Conservation (phyloP, 1,139 yeast species). For the Blastobotrys malaysiensis region DNA sequence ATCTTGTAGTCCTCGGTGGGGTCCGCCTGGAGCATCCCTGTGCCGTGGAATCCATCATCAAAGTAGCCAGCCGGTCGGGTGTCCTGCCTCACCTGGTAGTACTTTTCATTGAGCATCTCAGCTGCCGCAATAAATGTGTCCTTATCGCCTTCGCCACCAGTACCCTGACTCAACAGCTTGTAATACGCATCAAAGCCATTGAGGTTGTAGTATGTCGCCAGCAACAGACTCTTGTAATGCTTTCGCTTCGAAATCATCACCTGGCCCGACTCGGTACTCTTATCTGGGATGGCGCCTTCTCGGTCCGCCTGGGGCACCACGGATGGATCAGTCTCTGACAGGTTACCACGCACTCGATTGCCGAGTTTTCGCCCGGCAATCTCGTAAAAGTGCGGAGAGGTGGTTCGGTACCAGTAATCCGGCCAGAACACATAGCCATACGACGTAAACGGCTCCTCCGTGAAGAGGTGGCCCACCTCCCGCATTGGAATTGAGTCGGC, state of each 20-base stretch:
- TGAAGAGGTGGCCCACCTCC: slow-evolving; percentile 51
- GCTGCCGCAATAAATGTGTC: slow-evolving; percentile 85
- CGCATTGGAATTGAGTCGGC: slow-evolving; percentile 69
- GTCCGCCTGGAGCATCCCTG: slow-evolving; percentile 71
- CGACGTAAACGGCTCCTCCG: slow-evolving; percentile 47
- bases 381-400: slow-evolving; percentile 61
- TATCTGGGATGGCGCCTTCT: slow-evolving; percentile 70
- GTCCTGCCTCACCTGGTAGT: slow-evolving; percentile 62
- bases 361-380: slow-evolving; percentile 51
- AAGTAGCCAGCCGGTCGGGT: slow-evolving; percentile 41
- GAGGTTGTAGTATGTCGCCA: slow-evolving; percentile 71
- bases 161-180: slow-evolving; percentile 80
- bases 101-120: slow-evolving; percentile 51
- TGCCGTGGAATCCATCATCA: slow-evolving; percentile 41
- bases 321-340: slow-evolving; percentile 23
- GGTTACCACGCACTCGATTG: slow-evolving; percentile 39
- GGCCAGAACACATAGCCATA: slow-evolving; percentile 74
- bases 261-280: slow-evolving; percentile 80
- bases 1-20: slow-evolving; percentile 51
- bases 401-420: slow-evolving; percentile 74
- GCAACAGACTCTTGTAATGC: slow-evolving; percentile 58
- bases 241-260: slow-evolving; percentile 59
- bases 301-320: slow-evolving; percentile 61
- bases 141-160: slow-evolving; percentile 88
- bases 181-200: slow-evolving; percentile 76